Evolutionary conservation across 1,284 basidiomycete genomes (phyloP).

Genomic region (Paramarasmius palmivorus): DNA sequence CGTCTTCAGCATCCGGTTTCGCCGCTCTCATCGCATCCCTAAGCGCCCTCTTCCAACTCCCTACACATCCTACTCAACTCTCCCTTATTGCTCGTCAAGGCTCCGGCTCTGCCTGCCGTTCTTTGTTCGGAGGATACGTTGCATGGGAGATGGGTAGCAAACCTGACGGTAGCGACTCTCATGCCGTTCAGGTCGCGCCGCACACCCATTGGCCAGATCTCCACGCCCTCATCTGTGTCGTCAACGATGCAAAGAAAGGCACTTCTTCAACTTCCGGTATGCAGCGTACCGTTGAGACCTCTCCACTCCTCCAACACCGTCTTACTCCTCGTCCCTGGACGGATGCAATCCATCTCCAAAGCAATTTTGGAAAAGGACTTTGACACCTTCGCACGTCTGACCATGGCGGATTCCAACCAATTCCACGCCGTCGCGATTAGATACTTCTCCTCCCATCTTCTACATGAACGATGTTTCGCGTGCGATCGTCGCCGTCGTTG

Average conservation of each 20-base stretch:
- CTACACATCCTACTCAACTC: conserved; percentile 65
- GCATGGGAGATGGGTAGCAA: conserved; percentile 87
- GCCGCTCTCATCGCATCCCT: conserved; percentile 93
- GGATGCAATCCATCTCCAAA: conserved; percentile 81
- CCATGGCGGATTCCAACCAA: conserved; percentile 97
- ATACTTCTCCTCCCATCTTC: conserved; percentile 97
- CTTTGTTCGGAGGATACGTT: conserved; percentile 96
- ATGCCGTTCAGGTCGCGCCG: conserved; percentile 87
- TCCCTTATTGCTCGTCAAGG: conserved; percentile 96
- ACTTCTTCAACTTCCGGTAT: conserved; percentile 95
- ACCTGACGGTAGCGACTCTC: conserved; percentile 80
- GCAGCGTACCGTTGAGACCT: conserved; percentile 96
- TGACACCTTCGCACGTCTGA: conserved; percentile 85
- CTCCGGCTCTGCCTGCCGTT: conserved; percentile 96
- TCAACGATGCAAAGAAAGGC: conserved; percentile 95
- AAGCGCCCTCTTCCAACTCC: conserved; percentile 84
- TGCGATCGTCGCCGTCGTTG: conserved; percentile 82
- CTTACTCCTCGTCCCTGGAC: conserved; percentile 80
- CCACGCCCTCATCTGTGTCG: conserved; percentile 97
- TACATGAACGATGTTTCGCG: conserved; percentile 98
- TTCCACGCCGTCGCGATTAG: conserved; percentile 98
- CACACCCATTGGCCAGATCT: conserved; percentile 92
- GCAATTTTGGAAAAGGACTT: conserved; percentile 88
- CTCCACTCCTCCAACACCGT: conserved; percentile 89
- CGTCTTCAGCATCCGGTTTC: conserved; percentile 96